Conservation (phyloP, 305 asterid genomes). For the Withania somnifera region DNA sequence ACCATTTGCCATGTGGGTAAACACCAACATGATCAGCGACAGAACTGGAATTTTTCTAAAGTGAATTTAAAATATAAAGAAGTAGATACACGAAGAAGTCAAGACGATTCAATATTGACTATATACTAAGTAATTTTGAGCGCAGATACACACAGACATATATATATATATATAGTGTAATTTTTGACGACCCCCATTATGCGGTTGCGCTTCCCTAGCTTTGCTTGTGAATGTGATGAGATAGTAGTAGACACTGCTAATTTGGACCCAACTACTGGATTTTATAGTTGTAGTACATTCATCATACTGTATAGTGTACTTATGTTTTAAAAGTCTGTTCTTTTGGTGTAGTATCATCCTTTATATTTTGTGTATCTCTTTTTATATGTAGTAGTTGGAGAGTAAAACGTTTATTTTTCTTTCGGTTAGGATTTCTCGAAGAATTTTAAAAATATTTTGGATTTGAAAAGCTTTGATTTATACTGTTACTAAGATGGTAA, state of each 20-base stretch:
- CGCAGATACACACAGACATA: too few relatives aligned
- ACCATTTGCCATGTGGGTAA: background rate
- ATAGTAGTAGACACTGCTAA: background rate
- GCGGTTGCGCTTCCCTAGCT: too few relatives aligned
- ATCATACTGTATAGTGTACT: background rate
- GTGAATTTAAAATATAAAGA: too few relatives aligned
- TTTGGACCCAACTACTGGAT: background rate
- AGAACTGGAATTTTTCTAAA: too few relatives aligned
- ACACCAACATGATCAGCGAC: background rate
- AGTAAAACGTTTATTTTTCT: background rate
- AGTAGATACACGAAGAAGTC: background rate
- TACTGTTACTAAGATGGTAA: too few relatives aligned
- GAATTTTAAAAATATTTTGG: background rate
- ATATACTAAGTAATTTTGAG: too few relatives aligned
- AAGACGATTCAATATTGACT: too few relatives aligned
- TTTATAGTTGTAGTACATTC: background rate
- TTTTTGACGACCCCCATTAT: too few relatives aligned
- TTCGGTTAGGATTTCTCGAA: background rate
- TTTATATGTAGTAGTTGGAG: background rate
- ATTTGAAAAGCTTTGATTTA: too few relatives aligned
- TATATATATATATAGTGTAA: too few relatives aligned
- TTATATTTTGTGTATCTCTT: background rate
- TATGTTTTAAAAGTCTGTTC: background rate
- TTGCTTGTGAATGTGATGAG: too few relatives aligned
- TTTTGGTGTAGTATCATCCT: background rate